These are phyloP conservation scores for Strobilomyces dryophilus DNA, from an alignment of 768 basidiomycete species.

Conservation along the genomic window DNA sequence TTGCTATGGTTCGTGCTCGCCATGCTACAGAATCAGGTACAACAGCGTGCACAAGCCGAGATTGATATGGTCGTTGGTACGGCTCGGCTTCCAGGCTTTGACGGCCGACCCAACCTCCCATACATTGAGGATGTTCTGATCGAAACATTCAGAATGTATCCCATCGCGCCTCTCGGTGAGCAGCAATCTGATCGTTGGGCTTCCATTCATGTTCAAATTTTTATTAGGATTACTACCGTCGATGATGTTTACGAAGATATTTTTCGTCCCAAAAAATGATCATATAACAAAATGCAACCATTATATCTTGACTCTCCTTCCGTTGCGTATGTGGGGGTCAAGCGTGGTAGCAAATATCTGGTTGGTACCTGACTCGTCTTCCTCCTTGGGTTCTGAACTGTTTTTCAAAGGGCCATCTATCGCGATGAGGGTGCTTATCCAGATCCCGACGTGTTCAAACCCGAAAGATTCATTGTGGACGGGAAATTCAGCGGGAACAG, in stretches of 20 bases:
- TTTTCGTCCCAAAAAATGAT: constrained; percentile 1
- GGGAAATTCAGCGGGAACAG: constrained; percentile 4
- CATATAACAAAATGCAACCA: neutral
- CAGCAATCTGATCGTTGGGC: neutral
- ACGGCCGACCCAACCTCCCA: neutral
- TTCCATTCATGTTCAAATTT: neutral
- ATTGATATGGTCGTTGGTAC: neutral
- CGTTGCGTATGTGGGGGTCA: constrained; percentile 7
- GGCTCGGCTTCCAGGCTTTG: neutral
- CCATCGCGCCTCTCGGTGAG: constrained; percentile 9
- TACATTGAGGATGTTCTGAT: neutral
- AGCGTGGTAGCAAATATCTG: constrained; percentile 18
- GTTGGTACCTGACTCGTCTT: neutral
- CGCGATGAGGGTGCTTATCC: constrained; percentile 9
- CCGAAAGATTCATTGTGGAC: constrained; percentile 27
- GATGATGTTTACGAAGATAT: neutral
- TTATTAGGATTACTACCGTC: constrained; percentile 5
- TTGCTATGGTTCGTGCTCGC: constrained; percentile 26
- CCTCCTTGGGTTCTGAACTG: neutral
- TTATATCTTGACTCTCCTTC: neutral
- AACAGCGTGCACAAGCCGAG: constrained; percentile 1
- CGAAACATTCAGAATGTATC: neutral
- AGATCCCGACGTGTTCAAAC: constrained; percentile 1
- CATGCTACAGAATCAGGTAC: constrained; percentile 29
- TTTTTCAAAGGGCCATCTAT: constrained; percentile 14